Percentiles rank a stretch among this genome's conserved stretches.
Conservation (phyloP, 192 early-diverging fungal genomes). For the Backusella parvicylindrica region DNA sequence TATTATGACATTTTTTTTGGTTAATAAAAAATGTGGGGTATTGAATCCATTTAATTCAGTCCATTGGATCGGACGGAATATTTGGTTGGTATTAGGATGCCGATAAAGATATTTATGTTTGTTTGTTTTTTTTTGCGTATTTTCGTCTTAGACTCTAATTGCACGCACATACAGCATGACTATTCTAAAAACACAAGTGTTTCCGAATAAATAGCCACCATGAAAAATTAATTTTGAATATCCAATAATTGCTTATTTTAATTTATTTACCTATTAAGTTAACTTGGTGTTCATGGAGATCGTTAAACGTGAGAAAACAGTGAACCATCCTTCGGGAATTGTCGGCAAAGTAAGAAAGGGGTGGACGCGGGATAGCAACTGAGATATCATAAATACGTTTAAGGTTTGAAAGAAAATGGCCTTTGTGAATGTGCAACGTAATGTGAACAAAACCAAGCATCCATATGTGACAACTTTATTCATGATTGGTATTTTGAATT, state of each 20-base stretch:
- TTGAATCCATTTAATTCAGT: not conserved
- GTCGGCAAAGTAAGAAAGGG: not conserved
- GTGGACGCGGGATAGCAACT: not conserved
- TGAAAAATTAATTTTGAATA: not conserved
- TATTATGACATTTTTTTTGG: not conserved
- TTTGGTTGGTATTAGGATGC: not conserved
- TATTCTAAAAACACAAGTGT: slow-evolving; percentile 5
- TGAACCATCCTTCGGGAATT: not conserved
- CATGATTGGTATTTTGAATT: slow-evolving; percentile 4
- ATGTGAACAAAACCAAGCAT: not conserved
- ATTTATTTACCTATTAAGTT: not conserved
- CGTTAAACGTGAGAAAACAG: not conserved
- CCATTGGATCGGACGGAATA: not conserved
- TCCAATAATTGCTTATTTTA: not conserved
- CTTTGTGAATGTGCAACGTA: not conserved
- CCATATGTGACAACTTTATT: not conserved
- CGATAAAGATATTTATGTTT: not conserved
- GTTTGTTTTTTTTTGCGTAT: not conserved
- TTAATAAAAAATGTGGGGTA: not conserved
- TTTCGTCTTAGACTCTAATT: not conserved
- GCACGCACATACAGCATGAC: not conserved
- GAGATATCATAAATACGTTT: not conserved
- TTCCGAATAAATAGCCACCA: not conserved
- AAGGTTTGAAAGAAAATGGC: not conserved
- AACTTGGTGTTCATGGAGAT: not conserved